Conservation (phyloP, 1,139 yeast species). For the Meyerozyma smithsonii region DNA sequence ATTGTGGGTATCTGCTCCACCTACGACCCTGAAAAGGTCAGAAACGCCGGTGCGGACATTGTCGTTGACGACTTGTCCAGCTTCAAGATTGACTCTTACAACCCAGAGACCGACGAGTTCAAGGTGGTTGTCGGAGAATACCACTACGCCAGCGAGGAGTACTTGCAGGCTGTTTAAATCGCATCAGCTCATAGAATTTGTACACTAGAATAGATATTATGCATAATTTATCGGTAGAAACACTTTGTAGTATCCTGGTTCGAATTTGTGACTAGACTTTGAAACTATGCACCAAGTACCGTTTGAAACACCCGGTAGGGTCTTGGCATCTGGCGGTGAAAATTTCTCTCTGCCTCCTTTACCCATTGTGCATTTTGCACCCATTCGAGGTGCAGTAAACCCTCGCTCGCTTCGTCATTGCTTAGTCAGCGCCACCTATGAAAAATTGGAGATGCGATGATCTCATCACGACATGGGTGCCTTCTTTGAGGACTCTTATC, state of each 20-base stretch:
- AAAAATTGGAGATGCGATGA: conserved; percentile 2
- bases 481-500: conserved; percentile 15
- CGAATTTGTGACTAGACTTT: too few species aligned
- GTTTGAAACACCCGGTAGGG: too few species aligned
- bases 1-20: conserved; percentile 83
- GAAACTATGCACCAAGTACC: too few species aligned
- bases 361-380: not conserved
- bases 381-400: not conserved
- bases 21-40: conserved; percentile 62
- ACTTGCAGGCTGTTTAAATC: conserved; percentile 24
- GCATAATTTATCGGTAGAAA: not conserved
- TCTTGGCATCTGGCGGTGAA: too few species aligned
- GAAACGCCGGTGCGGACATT: conserved; percentile 74
- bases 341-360: not conserved
- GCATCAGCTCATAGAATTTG: not conserved
- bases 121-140: conserved; percentile 41
- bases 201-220: not conserved
- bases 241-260: not conserved
- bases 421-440: not conserved
- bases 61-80: conserved; percentile 68
- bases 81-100: conserved; percentile 39
- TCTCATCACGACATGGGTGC: conserved; percentile 1
- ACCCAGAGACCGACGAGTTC: conserved; percentile 43
- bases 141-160: conserved; percentile 44
- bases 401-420: not conserved